phyloP scores from a whole-genome alignment of 257 asterid species.

The Haberlea rhodopensis region DNA sequence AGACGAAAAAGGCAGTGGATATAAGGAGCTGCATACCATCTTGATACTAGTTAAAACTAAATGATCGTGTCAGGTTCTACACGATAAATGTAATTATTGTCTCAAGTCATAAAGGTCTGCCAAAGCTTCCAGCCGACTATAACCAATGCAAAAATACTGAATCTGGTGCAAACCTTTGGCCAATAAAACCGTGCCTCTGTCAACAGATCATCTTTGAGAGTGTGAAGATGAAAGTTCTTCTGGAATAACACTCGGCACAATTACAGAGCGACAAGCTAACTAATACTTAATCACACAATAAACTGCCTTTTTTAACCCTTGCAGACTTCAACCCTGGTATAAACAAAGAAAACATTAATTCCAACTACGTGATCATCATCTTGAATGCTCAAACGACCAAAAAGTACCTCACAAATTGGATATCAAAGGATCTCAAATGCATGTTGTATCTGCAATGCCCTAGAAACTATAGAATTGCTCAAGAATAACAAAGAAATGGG shows the following conservation, averaged over 20 bases:
- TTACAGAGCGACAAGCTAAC: slow-evolving; percentile 35
- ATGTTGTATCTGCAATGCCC: slow-evolving; percentile 45
- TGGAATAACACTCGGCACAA: slow-evolving; percentile 30
- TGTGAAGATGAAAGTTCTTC: slow-evolving; percentile 18
- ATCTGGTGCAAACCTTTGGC: slow-evolving; percentile 34
- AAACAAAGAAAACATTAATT: neutral
- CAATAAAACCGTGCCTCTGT: slow-evolving; percentile 35
- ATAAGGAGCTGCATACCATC: slow-evolving; percentile 46
- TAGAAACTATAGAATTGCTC: slow-evolving; percentile 29
- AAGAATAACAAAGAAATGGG: slow-evolving; percentile 24
- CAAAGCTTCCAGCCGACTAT: slow-evolving; percentile 32
- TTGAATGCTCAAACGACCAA: neutral
- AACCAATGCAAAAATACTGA: slow-evolving; percentile 25
- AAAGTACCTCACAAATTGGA: slow-evolving; percentile 45
- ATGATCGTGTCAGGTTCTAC: slow-evolving; percentile 24
- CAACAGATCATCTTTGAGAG: slow-evolving; percentile 25
- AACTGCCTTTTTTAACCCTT: slow-evolving; percentile 31
- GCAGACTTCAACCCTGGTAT: slow-evolving; percentile 46
- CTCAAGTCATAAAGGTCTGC: slow-evolving; percentile 29
- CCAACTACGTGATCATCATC: slow-evolving; percentile 5
- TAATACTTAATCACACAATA: slow-evolving; percentile 37
- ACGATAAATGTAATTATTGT: slow-evolving; percentile 25
- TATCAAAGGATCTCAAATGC: slow-evolving; percentile 47
- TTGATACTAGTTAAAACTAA: slow-evolving; percentile 29
- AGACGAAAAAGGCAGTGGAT: slow-evolving; percentile 29